These are phyloP conservation scores for Botryotinia narcissicola DNA, from an alignment of 2,329 filamentous ascomycete genomes.

Conservation along the genomic window DNA sequence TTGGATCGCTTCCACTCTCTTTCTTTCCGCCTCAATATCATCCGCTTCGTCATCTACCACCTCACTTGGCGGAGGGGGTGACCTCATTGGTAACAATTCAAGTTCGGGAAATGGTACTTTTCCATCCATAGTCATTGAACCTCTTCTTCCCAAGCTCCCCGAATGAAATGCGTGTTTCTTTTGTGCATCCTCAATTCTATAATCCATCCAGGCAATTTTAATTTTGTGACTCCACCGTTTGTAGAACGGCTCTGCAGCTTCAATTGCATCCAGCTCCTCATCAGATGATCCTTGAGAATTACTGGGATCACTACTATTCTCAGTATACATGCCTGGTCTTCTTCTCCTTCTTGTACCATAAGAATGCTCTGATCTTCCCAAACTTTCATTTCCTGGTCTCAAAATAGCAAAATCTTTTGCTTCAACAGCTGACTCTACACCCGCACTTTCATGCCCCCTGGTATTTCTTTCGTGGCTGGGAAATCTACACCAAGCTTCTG, in stretches of 20 bases:
- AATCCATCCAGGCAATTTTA: conserved; percentile 16
- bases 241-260: conserved; percentile 3
- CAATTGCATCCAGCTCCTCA: conserved; percentile 15
- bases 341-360: conserved; percentile 27
- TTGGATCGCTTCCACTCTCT: conserved; percentile 21
- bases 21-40: conserved; percentile 20
- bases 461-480: conserved; percentile 33
- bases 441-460: conserved; percentile 27
- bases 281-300: neutral
- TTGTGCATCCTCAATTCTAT: neutral
- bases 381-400: conserved; percentile 26
- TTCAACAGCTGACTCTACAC: conserved; percentile 24
- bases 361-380: conserved; percentile 26
- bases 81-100: conserved; percentile 31
- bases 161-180: conserved; percentile 10
- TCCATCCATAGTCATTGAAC: conserved; percentile 30
- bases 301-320: neutral
- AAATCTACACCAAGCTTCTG: conserved; percentile 34
- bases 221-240: conserved; percentile 12
- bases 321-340: neutral
- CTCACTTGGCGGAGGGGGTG: conserved; percentile 21
- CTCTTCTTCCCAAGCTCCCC: conserved; percentile 27
- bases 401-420: conserved; percentile 24
- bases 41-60: conserved; percentile 21
- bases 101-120: conserved; percentile 35